These are phyloP conservation scores for Thinopyrum elongatum DNA, from an alignment of 176 grass and related monocot genomes.

Conservation along the genomic window DNA sequence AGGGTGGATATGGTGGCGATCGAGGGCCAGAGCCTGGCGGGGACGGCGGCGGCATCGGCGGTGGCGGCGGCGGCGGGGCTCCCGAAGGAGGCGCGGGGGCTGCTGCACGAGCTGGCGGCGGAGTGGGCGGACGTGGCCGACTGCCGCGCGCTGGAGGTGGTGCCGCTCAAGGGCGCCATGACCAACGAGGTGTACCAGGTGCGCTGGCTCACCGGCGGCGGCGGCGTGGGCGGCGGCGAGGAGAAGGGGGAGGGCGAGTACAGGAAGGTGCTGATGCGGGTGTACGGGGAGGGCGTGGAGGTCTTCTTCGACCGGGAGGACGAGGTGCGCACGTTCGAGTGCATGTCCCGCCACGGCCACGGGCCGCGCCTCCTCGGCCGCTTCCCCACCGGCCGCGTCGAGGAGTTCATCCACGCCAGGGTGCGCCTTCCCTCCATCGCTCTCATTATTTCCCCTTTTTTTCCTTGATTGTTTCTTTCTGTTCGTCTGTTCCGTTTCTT, in stretches of 20 bases:
- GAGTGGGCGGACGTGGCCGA: slow-evolving; percentile 55
- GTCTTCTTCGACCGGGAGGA: slow-evolving; percentile 57
- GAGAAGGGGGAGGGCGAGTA: neutral
- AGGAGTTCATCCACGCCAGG: slow-evolving; percentile 85
- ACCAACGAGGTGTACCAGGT: slow-evolving; percentile 78
- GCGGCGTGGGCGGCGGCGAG: neutral
- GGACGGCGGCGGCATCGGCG: slow-evolving; percentile 8
- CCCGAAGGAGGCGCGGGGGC: slow-evolving; percentile 53
- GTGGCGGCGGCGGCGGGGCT: slow-evolving; percentile 1
- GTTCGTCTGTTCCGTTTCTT: neutral
- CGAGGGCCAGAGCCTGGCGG: neutral
- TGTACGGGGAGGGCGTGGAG: slow-evolving; percentile 70
- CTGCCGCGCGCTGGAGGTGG: slow-evolving; percentile 46
- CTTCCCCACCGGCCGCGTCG: slow-evolving; percentile 64
- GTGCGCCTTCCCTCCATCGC: neutral
- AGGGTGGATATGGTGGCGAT: slow-evolving; percentile 44
- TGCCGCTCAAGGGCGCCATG: slow-evolving; percentile 70
- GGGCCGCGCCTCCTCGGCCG: slow-evolving; percentile 62
- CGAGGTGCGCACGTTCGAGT: slow-evolving; percentile 78
- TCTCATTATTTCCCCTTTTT: no score
- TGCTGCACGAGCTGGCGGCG: slow-evolving; percentile 47
- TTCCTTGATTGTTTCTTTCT: neutral
- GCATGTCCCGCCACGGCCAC: slow-evolving; percentile 67
- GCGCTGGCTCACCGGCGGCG: slow-evolving; percentile 31
- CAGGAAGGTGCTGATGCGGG: slow-evolving; percentile 56